Conservation (phyloP, 2,329 filamentous ascomycete genomes). For the Fusarium musae region DNA sequence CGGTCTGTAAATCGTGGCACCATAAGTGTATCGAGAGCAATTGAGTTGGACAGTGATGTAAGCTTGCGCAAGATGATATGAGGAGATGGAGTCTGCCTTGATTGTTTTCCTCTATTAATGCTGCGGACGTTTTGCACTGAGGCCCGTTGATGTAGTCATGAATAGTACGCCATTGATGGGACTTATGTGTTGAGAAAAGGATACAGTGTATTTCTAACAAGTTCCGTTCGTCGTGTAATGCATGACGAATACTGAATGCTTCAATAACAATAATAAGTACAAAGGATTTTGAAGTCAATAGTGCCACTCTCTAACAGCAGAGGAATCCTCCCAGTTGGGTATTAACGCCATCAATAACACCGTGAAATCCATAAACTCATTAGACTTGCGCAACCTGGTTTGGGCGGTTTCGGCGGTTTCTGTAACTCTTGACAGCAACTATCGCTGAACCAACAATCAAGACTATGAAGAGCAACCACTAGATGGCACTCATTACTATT, state of each 20-base stretch:
- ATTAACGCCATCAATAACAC: conserved; percentile 25
- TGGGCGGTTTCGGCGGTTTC: too few relatives aligned
- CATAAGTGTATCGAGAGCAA: neutral
- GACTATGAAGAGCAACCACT: neutral
- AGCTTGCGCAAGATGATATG: conserved; percentile 65
- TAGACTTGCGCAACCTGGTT: too few relatives aligned
- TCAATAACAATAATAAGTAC: neutral
- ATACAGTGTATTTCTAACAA: conserved; percentile 5
- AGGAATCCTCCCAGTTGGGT: conserved; percentile 11
- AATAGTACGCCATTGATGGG: neutral
- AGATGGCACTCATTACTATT: neutral
- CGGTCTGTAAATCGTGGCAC: conserved; percentile 2
- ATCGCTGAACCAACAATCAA: accelerated
- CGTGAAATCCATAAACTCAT: conserved; percentile 5
- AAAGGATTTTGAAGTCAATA: neutral
- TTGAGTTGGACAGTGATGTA: conserved; percentile 49
- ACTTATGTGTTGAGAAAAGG: neutral
- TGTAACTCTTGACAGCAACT: accelerated
- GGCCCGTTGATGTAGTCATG: neutral
- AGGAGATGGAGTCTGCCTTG: conserved; percentile 24
- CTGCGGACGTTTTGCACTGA: neutral
- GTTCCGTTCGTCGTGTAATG: neutral
- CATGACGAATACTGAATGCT: neutral
- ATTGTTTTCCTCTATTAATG: neutral
- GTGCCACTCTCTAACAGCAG: neutral